A percentile compares a stretch with the other conserved stretches of the same genome.
Conservation (phyloP, 1,139 yeast species). For the Yamadazyma pseudoaaseri region DNA sequence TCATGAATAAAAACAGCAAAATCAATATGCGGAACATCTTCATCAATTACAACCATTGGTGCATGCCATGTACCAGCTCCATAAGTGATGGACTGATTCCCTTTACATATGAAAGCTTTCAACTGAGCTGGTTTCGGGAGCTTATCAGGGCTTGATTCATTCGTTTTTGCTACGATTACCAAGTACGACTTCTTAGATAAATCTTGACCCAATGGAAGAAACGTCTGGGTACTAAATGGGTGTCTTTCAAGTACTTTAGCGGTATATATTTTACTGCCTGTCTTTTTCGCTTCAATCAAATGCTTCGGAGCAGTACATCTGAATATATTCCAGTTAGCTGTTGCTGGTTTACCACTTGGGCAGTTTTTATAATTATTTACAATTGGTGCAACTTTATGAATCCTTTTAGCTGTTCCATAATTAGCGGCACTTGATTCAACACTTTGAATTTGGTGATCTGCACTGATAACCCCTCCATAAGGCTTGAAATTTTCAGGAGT, state of each 20-base stretch:
- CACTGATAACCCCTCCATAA: constrained; percentile 47
- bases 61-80: constrained; percentile 78
- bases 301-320: constrained; percentile 75
- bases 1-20: constrained; percentile 87
- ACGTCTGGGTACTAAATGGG: constrained; percentile 88
- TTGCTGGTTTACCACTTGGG: constrained; percentile 44
- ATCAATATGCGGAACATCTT: constrained; percentile 53
- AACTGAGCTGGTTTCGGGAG: constrained; percentile 62
- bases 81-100: constrained; percentile 87
- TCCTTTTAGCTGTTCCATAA: constrained; percentile 89
- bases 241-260: constrained; percentile 84
- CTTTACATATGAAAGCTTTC: constrained; percentile 71
- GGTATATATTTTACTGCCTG: constrained; percentile 36
- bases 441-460: constrained; percentile 40
- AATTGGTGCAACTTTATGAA: constrained; percentile 70
- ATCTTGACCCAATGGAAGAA: constrained; percentile 79
- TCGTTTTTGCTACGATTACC: constrained; percentile 76
- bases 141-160: constrained; percentile 27
- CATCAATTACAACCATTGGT: constrained; percentile 81
- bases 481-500: constrained; percentile 44
- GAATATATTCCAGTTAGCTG: constrained; percentile 80
- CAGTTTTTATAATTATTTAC: constrained; percentile 49
- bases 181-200: constrained; percentile 54
- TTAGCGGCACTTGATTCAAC: constrained; percentile 56
- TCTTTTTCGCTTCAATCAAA: constrained; percentile 34